Conservation (phyloP, 2,329 filamentous ascomycete genomes). For the Penicillium sp. region DNA sequence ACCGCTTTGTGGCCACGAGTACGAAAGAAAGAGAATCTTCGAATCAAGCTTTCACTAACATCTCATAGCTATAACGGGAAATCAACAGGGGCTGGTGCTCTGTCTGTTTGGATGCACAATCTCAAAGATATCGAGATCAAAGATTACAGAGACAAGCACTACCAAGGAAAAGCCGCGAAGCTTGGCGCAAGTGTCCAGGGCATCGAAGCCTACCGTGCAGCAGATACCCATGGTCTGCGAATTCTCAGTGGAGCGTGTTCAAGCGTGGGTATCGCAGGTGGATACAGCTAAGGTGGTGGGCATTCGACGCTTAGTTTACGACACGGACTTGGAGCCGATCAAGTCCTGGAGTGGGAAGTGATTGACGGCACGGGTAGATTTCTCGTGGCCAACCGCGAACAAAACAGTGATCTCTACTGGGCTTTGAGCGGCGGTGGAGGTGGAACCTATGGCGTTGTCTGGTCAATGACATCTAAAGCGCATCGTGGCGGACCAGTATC, state of each 20-base stretch:
- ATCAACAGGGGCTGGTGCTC: constrained; percentile 54
- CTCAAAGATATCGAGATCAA: constrained; percentile 24
- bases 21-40: too few species aligned
- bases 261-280: constrained; percentile 55
- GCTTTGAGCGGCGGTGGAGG: constrained; percentile 57
- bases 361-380: constrained; percentile 50
- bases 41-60: too few species aligned
- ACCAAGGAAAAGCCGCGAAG: constrained; percentile 49
- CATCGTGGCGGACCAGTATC: constrained; percentile 43
- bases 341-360: constrained; percentile 53
- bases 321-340: constrained; percentile 57
- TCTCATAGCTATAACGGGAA: constrained; percentile 35
- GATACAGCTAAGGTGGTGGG: constrained; percentile 57
- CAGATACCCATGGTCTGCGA: constrained; percentile 44
- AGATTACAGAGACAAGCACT: constrained; percentile 37
- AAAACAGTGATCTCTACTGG: constrained; percentile 58
- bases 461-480: constrained; percentile 51
- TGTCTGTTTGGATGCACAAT: constrained; percentile 29
- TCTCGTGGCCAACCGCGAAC: constrained; percentile 46
- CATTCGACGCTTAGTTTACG: constrained; percentile 50
- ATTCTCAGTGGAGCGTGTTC: constrained; percentile 53
- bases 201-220: constrained; percentile 45
- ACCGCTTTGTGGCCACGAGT: too few species aligned
- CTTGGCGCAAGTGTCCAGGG: constrained; percentile 53
- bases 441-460: constrained; percentile 55